These are phyloP conservation scores for Acrocalymma vagum DNA, from an alignment of 2,329 filamentous ascomycete species.

Conservation along the genomic window DNA sequence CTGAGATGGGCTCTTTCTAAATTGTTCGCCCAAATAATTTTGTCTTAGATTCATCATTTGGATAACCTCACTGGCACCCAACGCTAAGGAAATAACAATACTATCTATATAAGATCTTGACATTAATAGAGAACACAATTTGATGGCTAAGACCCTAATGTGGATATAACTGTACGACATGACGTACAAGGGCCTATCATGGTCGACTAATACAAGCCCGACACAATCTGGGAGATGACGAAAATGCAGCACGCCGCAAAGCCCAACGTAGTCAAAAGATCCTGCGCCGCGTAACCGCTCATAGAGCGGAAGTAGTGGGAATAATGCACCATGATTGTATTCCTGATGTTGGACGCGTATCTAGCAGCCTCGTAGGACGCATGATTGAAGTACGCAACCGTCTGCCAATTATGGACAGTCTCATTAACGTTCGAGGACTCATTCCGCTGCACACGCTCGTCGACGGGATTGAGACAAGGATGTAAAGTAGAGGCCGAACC, in stretches of 20 bases:
- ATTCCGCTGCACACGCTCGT: slow-evolving; percentile 52
- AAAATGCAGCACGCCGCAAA: slow-evolving; percentile 60
- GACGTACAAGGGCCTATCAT: slow-evolving; percentile 58
- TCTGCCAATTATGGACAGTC: slow-evolving; percentile 67
- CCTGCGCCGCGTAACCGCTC: slow-evolving; percentile 51
- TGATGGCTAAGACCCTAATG: too few relatives aligned
- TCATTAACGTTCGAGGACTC: slow-evolving; percentile 66
- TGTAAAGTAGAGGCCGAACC: slow-evolving; percentile 56
- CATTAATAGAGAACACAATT: too few relatives aligned
- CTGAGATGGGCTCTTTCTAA: too few relatives aligned
- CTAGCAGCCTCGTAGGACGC: slow-evolving; percentile 61
- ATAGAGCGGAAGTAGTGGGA: slow-evolving; percentile 40
- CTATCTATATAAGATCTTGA: too few relatives aligned
- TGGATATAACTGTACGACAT: slow-evolving; percentile 60
- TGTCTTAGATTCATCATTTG: too few relatives aligned
- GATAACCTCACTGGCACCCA: too few relatives aligned
- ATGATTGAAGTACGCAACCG: slow-evolving; percentile 68
- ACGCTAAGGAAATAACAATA: too few relatives aligned
- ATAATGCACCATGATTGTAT: slow-evolving; percentile 45
- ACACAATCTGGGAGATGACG: slow-evolving; percentile 62
- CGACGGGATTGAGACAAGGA: slow-evolving; percentile 52
- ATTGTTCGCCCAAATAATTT: too few relatives aligned
- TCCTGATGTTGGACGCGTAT: slow-evolving; percentile 54
- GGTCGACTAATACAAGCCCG: slow-evolving; percentile 67
- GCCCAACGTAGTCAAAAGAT: slow-evolving; percentile 58